These are phyloP conservation scores for Suillus sp. DNA, from an alignment of 768 basidiomycete species.

Conservation along the genomic window DNA sequence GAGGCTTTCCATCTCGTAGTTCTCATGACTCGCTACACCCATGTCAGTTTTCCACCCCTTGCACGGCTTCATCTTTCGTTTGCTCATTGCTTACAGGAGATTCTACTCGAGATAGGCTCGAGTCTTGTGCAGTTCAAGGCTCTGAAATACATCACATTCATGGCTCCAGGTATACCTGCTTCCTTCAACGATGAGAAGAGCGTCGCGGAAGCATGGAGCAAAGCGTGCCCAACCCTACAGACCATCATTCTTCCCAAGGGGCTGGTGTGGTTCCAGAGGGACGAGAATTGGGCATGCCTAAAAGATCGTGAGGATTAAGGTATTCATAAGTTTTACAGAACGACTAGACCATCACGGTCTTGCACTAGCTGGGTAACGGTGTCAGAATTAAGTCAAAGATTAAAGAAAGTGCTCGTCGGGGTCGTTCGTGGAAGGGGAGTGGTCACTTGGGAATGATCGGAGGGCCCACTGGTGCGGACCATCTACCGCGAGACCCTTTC, in stretches of 20 bases:
- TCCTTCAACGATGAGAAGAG: conserved; percentile 44
- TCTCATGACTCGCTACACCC: conserved; percentile 49
- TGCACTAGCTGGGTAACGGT: background rate
- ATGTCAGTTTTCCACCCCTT: conserved; percentile 37
- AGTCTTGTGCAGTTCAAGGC: conserved; percentile 46
- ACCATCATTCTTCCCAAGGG: conserved; percentile 69
- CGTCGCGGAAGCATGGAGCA: conserved; percentile 58
- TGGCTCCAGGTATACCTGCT: conserved; percentile 41
- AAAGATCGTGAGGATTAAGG: conserved; percentile 17
- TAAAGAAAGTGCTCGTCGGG: background rate
- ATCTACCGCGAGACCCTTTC: background rate
- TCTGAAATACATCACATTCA: conserved; percentile 57
- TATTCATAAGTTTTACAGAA: background rate
- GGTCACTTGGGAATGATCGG: background rate
- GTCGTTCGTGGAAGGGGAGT: background rate
- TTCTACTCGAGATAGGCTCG: conserved; percentile 43
- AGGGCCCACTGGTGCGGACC: background rate
- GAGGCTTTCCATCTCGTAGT: conserved; percentile 66
- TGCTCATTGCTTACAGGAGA: conserved; percentile 34
- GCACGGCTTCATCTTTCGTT: too few species aligned
- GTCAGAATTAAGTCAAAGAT: too few species aligned
- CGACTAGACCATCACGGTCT: background rate
- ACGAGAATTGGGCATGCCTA: conserved; percentile 27
- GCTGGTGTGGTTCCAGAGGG: conserved; percentile 54
- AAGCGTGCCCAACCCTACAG: conserved; percentile 57